phyloP scores from a whole-genome alignment of 805 yeast genomes.

The Maudiozyma serrabonitensis region DNA sequence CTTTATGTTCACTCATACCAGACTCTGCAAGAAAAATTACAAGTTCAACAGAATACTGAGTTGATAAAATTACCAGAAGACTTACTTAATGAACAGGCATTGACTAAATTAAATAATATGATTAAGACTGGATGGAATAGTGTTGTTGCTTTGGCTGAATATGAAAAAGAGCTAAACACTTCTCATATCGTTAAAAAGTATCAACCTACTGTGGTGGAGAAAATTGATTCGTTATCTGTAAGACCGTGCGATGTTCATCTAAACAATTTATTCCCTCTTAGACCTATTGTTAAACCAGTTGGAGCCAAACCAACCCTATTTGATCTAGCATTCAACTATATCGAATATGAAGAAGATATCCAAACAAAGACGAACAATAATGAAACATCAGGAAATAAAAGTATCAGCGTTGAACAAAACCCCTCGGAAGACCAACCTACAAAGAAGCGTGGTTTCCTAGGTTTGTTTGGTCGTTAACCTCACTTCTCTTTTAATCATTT shows the following conservation, averaged over 20 bases:
- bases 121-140: slow-evolving; percentile 31
- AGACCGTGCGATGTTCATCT: slow-evolving; percentile 15
- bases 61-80: slow-evolving; percentile 15
- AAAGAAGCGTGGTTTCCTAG: slow-evolving; percentile 62
- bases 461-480: slow-evolving; percentile 50
- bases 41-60: slow-evolving; percentile 4
- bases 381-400: slow-evolving; percentile 3
- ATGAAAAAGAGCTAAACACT: slow-evolving; percentile 18
- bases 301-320: slow-evolving; percentile 82
- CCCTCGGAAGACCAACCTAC: slow-evolving; percentile 21
- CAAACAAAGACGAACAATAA: neutral
- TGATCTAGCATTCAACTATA: slow-evolving; percentile 81
- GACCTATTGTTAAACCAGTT: slow-evolving; percentile 46
- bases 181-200: slow-evolving; percentile 4
- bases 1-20: slow-evolving; percentile 20
- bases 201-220: slow-evolving; percentile 34
- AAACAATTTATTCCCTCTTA: slow-evolving; percentile 23
- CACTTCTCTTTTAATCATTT: neutral
- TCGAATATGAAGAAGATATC: slow-evolving; percentile 38
- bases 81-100: slow-evolving; percentile 28
- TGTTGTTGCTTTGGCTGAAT: slow-evolving; percentile 29
- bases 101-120: slow-evolving; percentile 40
- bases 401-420: neutral
- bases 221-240: slow-evolving; percentile 11
- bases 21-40: slow-evolving; percentile 10